Conservation (phyloP, 2,329 filamentous ascomycete genomes). For the Diaporthe ilicicola region DNA sequence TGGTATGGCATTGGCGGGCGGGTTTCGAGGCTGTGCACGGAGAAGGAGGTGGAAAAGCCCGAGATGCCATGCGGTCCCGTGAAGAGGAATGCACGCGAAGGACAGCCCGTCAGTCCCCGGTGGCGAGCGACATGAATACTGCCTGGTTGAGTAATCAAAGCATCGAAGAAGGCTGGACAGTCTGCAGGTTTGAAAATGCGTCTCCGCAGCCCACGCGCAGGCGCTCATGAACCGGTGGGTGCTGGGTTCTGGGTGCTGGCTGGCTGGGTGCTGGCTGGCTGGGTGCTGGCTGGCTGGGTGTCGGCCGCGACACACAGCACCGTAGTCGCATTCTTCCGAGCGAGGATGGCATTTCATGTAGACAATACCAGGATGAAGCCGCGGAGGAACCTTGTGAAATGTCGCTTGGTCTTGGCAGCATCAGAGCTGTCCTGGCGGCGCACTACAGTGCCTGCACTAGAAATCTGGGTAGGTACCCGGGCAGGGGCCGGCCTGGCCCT, state of each 20-base stretch:
- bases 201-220: neutral
- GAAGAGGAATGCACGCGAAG: neutral
- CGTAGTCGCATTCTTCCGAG: neutral
- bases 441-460: neutral
- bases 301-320: too few species aligned
- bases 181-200: neutral
- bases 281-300: too few species aligned
- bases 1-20: neutral
- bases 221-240: neutral
- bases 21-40: neutral
- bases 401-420: constrained; percentile 19
- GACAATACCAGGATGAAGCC: neutral
- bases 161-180: neutral
- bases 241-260: neutral
- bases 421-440: neutral
- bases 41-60: neutral
- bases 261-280: too few species aligned
- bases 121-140: neutral
- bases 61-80: neutral
- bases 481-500: neutral
- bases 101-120: neutral
- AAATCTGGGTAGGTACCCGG: neutral
- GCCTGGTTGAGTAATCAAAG: neutral
- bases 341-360: neutral
- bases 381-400: constrained; percentile 4